These are phyloP conservation scores for Haplosporangium sp. DNA, from an alignment of 371 early-diverging fungal genomes.

Conservation along the genomic window DNA sequence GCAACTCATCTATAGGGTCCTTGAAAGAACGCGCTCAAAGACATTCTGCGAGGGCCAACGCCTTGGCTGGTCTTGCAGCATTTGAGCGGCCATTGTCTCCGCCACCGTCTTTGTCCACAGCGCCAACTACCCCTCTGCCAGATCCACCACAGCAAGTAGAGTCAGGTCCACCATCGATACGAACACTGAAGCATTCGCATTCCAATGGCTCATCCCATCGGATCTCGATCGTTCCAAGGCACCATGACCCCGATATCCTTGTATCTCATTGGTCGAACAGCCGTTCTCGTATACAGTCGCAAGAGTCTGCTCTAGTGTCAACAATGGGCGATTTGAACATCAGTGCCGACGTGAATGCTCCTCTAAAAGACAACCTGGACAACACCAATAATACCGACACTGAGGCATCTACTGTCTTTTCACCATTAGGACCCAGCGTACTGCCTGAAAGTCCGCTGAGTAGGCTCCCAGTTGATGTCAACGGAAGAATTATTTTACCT, in stretches of 20 bases:
- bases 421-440: constrained; percentile 1
- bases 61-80: too few relatives aligned
- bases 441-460: not conserved
- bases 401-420: not conserved
- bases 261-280: constrained; percentile 11
- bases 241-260: constrained; percentile 45
- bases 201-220: constrained; percentile 43
- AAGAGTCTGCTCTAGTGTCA: constrained; percentile 17
- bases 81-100: constrained; percentile 23
- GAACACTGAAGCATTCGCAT: constrained; percentile 20
- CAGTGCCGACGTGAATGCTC: constrained; percentile 8
- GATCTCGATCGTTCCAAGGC: constrained; percentile 44
- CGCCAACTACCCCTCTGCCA: constrained; percentile 34
- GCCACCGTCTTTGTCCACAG: constrained; percentile 17
- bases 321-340: not conserved
- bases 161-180: constrained; percentile 12
- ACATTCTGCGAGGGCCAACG: too few relatives aligned
- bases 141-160: constrained; percentile 17
- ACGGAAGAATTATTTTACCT: constrained; percentile 10
- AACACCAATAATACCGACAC: too few relatives aligned
- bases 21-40: constrained; percentile 9
- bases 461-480: constrained; percentile 3
- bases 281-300: constrained; percentile 34
- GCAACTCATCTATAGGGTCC: not conserved
- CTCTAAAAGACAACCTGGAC: not conserved